Evolutionary conservation across 495 filamentous ascomycete species (phyloP).

Genomic region (Aspergillus taichungensis): DNA sequence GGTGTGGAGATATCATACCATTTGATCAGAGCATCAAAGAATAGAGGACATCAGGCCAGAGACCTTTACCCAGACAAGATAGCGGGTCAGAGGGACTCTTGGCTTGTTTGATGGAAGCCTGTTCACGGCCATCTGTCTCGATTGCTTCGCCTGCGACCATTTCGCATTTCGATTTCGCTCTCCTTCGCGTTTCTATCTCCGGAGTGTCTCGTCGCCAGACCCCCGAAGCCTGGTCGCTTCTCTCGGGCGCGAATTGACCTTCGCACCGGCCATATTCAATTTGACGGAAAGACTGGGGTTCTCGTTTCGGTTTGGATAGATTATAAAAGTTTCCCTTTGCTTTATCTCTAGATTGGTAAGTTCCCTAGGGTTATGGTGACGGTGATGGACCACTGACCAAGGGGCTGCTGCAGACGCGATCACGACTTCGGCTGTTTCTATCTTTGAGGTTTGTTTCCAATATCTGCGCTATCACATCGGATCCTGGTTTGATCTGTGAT

Average conservation of each 20-base stretch:
- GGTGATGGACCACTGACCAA: slow-evolving; percentile 1
- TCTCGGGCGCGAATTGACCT: slow-evolving; percentile 8
- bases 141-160: slow-evolving; percentile 8
- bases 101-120: too few species aligned
- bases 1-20: not conserved
- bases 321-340: slow-evolving; percentile 17
- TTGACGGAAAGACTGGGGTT: slow-evolving; percentile 14
- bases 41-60: not conserved
- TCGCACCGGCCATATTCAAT: slow-evolving; percentile 8
- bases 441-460: slow-evolving; percentile 9
- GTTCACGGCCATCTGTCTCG: slow-evolving; percentile 2
- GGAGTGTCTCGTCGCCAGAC: too few species aligned
- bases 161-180: slow-evolving; percentile 13
- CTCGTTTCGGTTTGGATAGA: slow-evolving; percentile 16
- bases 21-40: not conserved
- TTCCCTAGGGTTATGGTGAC: slow-evolving; percentile 2
- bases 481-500: slow-evolving; percentile 8
- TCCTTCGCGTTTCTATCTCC: slow-evolving; percentile 3
- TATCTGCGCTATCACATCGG: slow-evolving; percentile 6
- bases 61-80: too few species aligned
- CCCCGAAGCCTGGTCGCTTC: slow-evolving; percentile 29
- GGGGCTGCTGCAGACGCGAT: slow-evolving; percentile 16
- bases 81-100: too few species aligned
- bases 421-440: slow-evolving; percentile 15
- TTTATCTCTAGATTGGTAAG: slow-evolving; percentile 21